A percentile compares a stretch with the other conserved stretches of the same genome.
Evolutionary conservation across 805 yeast genomes (phyloP).

Genomic region (Kodamaea hsintzibuensis): DNA sequence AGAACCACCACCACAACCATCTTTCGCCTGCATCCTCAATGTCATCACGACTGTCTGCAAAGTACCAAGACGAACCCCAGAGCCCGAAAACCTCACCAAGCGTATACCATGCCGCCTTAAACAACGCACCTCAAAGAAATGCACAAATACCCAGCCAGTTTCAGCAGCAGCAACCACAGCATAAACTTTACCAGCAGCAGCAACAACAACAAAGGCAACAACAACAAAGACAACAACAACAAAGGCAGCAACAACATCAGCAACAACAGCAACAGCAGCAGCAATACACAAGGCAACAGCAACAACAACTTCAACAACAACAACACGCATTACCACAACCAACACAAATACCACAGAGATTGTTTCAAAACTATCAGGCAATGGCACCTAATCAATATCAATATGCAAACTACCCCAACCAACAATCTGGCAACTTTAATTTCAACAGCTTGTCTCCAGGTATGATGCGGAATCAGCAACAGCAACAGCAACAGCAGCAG

Average conservation of each 20-base stretch:
- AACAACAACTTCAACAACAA: conserved; percentile 8
- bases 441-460: conserved; percentile 14
- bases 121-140: conserved; percentile 7
- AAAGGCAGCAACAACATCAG: conserved; percentile 7
- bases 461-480: conserved; percentile 11
- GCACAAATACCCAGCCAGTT: conserved; percentile 2
- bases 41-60: conserved; percentile 32
- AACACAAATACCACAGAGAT: conserved; percentile 11
- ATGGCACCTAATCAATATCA: conserved; percentile 14
- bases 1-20: conserved; percentile 16
- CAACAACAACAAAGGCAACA: conserved; percentile 11
- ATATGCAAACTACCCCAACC: conserved; percentile 13
- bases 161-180: conserved; percentile 5
- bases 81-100: conserved; percentile 42
- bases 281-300: conserved; percentile 8
- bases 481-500: conserved; percentile 17
- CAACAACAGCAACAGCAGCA: conserved; percentile 12
- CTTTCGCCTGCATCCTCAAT: conserved; percentile 40
- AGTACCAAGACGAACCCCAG: conserved; percentile 36
- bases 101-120: conserved; percentile 12
- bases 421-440: conserved; percentile 7
- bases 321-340: conserved; percentile 11
- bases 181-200: conserved; percentile 9
- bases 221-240: conserved; percentile 6
- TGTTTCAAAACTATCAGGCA: conserved; percentile 17